Evolutionary conservation across 345 rosid genomes (phyloP).

Genomic region (Aurinia saxatilis): DNA sequence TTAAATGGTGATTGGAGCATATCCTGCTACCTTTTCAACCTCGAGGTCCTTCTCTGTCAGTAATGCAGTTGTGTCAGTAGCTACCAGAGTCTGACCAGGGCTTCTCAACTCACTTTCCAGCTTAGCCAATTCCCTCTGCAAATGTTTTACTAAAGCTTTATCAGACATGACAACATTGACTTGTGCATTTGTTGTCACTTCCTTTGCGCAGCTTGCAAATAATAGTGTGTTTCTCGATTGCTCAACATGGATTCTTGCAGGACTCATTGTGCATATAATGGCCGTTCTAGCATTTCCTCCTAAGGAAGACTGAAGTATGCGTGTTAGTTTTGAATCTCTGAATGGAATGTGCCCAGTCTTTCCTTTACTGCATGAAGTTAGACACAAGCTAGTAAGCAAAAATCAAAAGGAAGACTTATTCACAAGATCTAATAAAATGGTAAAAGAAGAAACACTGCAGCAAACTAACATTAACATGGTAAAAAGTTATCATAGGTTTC

Average conservation of each 20-base stretch:
- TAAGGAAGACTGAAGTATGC: conserved; percentile 81
- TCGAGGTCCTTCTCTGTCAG: conserved; percentile 65
- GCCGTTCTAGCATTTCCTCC: conserved; percentile 93
- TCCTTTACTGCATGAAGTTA: conserved; percentile 71
- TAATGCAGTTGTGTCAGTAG: conserved; percentile 35
- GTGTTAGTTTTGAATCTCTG: conserved; percentile 89
- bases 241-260: conserved; percentile 83
- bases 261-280: conserved; percentile 87
- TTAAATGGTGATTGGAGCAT: conserved; percentile 12
- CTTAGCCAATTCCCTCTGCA: conserved; percentile 82
- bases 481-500: neutral
- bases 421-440: neutral
- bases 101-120: conserved; percentile 64
- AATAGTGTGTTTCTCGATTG: conserved; percentile 86
- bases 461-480: neutral
- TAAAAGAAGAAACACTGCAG: neutral
- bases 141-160: conserved; percentile 77
- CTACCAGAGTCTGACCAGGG: conserved; percentile 27
- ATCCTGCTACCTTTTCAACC: conserved; percentile 53
- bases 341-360: conserved; percentile 83
- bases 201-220: conserved; percentile 94
- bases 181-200: conserved; percentile 80
- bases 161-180: conserved; percentile 83
- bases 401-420: neutral
- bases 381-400: neutral